These are phyloP conservation scores for Rhodamnia argentea DNA, from an alignment of 345 rosid species.

Conservation along the genomic window DNA sequence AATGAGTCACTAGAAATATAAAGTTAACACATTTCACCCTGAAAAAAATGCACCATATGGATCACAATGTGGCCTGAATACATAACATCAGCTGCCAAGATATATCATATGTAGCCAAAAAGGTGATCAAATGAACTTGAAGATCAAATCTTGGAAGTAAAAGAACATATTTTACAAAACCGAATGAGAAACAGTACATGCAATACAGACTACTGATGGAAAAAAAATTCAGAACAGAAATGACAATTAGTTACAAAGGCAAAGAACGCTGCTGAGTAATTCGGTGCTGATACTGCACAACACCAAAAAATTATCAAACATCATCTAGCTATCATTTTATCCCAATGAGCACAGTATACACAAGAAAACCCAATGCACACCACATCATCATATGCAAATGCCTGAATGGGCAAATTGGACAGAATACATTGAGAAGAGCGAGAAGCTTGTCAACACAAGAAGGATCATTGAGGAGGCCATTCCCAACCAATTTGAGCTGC, in stretches of 20 bases:
- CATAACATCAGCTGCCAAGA: neutral
- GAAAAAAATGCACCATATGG: neutral
- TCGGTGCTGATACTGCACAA: neutral
- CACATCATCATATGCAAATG: neutral
- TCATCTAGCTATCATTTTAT: neutral
- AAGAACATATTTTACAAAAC: neutral
- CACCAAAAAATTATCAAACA: neutral
- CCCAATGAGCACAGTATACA: neutral
- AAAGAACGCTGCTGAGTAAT: neutral
- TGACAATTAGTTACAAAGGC: neutral
- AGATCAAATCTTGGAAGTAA: neutral
- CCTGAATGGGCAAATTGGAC: neutral
- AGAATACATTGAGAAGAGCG: constrained; percentile 42
- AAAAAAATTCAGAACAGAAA: neutral
- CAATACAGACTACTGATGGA: neutral
- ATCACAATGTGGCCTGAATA: neutral
- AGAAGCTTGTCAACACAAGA: constrained; percentile 37
- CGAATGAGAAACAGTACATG: neutral
- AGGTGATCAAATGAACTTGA: neutral
- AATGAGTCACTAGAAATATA: too few species aligned
- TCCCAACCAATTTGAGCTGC: constrained; percentile 47
- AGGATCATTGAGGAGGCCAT: constrained; percentile 35
- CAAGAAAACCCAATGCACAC: neutral
- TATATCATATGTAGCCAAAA: neutral
- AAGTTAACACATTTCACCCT: neutral